Evolutionary conservation across 805 yeast genomes (phyloP).

Genomic region (Hanseniaspora guilliermondii): DNA sequence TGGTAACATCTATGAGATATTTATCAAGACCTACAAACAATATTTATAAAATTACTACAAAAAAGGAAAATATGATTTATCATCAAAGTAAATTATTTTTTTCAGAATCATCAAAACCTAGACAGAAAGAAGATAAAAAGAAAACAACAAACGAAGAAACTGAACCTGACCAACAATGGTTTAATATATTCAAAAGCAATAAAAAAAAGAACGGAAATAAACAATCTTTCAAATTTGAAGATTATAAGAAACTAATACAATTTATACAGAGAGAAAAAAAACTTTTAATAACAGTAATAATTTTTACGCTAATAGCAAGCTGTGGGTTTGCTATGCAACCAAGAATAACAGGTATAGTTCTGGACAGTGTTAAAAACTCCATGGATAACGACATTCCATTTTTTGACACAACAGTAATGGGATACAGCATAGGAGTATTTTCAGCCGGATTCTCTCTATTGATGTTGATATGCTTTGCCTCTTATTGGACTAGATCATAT

Average conservation of each 20-base stretch:
- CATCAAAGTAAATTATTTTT: background rate
- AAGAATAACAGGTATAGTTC: conserved; percentile 42
- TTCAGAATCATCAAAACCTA: background rate
- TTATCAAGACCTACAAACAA: background rate
- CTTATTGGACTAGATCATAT: conserved; percentile 70
- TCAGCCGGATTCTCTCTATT: conserved; percentile 12
- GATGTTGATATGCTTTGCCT: conserved; percentile 45
- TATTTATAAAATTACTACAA: background rate
- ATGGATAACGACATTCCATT: conserved; percentile 5
- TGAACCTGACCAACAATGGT: conserved; percentile 12
- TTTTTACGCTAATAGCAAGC: conserved; percentile 10
- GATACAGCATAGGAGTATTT: conserved; percentile 2
- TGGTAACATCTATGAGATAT: background rate
- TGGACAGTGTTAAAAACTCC: conserved; percentile 26
- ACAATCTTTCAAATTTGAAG: conserved; percentile 10
- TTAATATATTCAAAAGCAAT: conserved; percentile 5
- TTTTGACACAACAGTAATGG: conserved; percentile 1
- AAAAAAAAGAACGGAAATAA: conserved; percentile 3
- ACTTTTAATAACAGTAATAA: conserved; percentile 3
- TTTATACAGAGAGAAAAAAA: conserved; percentile 11
- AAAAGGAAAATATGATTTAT: background rate
- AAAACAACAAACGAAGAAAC: conserved; percentile 2
- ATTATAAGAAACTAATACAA: conserved; percentile 4
- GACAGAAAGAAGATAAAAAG: background rate
- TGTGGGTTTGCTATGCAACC: conserved; percentile 20